These are phyloP conservation scores for Fonsecaea multimorphosa DNA, from an alignment of 2,329 filamentous ascomycete species.

Conservation along the genomic window DNA sequence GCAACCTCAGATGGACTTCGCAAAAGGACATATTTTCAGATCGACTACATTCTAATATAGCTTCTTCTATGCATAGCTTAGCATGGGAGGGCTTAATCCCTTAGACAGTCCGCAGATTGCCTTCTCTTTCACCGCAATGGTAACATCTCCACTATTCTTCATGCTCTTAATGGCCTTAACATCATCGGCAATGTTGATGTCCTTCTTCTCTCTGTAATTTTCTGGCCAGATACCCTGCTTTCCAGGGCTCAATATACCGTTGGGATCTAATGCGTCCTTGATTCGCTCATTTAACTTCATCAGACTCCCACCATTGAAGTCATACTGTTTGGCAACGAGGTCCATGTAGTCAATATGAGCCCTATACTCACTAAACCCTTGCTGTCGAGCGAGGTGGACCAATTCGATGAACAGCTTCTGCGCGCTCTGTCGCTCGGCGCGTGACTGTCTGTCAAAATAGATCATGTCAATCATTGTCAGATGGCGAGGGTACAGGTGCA, in stretches of 20 bases:
- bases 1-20: too few relatives aligned
- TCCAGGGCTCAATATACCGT: conserved; percentile 56
- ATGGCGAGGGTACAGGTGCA: conserved; percentile 59
- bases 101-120: background rate
- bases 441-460: conserved; percentile 57
- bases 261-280: conserved; percentile 57
- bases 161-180: background rate
- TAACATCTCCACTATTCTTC: background rate
- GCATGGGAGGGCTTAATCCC: background rate
- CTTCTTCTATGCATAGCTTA: too few relatives aligned
- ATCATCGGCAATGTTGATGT: background rate
- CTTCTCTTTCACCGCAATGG: background rate
- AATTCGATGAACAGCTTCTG: conserved; percentile 46
- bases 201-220: conserved; percentile 14
- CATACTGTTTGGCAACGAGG: conserved; percentile 54
- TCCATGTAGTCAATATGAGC: conserved; percentile 55
- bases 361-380: conserved; percentile 55
- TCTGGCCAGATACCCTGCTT: conserved; percentile 54
- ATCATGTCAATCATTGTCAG: conserved; percentile 64
- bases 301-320: conserved; percentile 50
- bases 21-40: too few relatives aligned
- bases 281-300: conserved; percentile 54
- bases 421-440: conserved; percentile 48
- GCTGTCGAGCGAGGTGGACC: conserved; percentile 47
- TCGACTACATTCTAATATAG: too few relatives aligned